phyloP scores from a whole-genome alignment of 345 rosid genomes.

The Kernera saxatilis region DNA sequence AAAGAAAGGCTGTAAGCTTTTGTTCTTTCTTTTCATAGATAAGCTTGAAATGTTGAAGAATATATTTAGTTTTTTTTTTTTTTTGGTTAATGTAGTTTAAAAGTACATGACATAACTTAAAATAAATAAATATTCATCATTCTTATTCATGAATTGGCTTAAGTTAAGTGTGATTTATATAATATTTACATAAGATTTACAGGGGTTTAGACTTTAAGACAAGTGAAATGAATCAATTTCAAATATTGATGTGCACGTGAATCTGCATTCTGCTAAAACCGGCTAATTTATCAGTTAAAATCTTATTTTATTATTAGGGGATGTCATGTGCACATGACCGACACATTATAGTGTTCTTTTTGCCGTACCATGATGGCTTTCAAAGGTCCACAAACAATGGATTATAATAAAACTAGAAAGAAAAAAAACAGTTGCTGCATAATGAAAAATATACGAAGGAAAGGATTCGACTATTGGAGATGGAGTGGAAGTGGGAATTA shows the following conservation, averaged over 20 bases:
- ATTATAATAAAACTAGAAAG: background rate
- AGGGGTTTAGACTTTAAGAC: background rate
- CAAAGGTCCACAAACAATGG: background rate
- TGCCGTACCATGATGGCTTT: background rate
- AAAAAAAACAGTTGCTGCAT: background rate
- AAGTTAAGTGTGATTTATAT: background rate
- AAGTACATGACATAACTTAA: background rate
- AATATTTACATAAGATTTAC: background rate
- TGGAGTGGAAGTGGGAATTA: constrained; percentile 1
- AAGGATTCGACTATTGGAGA: background rate
- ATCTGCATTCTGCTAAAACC: background rate
- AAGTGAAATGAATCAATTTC: background rate
- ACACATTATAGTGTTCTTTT: constrained; percentile 5
- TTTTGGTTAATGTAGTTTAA: background rate
- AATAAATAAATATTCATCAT: background rate
- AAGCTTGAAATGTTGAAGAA: background rate
- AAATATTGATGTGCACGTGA: background rate
- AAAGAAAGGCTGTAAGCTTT: constrained; percentile 25
- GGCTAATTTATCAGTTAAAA: background rate
- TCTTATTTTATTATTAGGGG: background rate
- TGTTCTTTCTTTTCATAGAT: constrained; percentile 2
- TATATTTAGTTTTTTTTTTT: background rate
- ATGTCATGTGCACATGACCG: constrained; percentile 21
- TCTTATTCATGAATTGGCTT: background rate
- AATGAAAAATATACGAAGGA: background rate